phyloP scores from a whole-genome alignment of 805 yeast species.

The Cyberlindnera saturnus region DNA sequence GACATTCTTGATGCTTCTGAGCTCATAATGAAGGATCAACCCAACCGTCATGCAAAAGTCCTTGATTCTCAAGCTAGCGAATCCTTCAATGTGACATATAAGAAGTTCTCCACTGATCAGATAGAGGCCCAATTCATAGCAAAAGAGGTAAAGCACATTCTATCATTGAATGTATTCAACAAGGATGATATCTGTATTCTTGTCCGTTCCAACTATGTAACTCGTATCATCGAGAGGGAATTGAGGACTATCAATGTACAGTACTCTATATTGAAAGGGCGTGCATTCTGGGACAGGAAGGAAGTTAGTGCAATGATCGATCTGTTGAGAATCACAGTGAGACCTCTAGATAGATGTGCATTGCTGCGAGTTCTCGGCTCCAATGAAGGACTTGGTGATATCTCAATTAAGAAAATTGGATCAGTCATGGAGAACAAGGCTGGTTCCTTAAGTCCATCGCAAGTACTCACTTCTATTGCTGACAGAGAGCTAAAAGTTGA shows the following conservation, averaged over 20 bases:
- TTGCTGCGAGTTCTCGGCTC: conserved; percentile 38
- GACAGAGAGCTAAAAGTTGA: conserved; percentile 3
- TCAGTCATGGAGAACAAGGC: conserved; percentile 4
- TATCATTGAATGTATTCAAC: conserved; percentile 39
- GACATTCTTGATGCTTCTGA: conserved; percentile 63
- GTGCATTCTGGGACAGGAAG: conserved; percentile 71
- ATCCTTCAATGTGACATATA: conserved; percentile 42
- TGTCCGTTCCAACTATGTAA: conserved; percentile 57
- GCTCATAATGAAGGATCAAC: conserved; percentile 55
- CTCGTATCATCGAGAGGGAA: conserved; percentile 59
- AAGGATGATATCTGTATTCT: conserved; percentile 67
- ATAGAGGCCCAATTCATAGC: conserved; percentile 58
- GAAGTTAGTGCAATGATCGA: conserved; percentile 62
- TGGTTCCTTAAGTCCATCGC: conserved; percentile 4
- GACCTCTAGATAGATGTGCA: conserved; percentile 56
- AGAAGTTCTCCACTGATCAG: conserved; percentile 32
- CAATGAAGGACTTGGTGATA: conserved; percentile 55
- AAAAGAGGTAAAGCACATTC: conserved; percentile 44
- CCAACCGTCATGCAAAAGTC: conserved; percentile 35
- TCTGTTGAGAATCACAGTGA: conserved; percentile 55
- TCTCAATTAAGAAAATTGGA: conserved; percentile 6
- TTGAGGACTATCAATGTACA: conserved; percentile 53
- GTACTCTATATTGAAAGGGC: conserved; percentile 63
- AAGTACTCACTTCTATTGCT: conserved; percentile 4
- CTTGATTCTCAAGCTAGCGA: conserved; percentile 40